Percentiles rank a stretch among this genome's conserved stretches.
Evolutionary conservation across 2,329 filamentous ascomycete species (phyloP).

Genomic region (Didymosphaeria variabile): DNA sequence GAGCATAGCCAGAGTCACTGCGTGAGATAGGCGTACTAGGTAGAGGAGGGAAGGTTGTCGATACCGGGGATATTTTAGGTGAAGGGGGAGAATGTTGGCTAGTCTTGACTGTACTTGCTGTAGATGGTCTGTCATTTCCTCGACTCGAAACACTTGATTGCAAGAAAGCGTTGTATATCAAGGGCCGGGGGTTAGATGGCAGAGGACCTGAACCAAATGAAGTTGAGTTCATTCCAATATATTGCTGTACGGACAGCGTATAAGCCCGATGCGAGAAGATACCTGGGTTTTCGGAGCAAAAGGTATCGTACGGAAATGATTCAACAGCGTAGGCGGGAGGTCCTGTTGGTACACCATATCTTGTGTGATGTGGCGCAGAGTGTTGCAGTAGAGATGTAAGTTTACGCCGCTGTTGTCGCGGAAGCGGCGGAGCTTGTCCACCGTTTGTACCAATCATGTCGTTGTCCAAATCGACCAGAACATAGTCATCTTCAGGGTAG

Average conservation of each 20-base stretch:
- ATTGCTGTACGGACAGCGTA: constrained; percentile 79
- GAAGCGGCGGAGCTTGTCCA: constrained; percentile 77
- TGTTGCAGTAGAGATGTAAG: constrained; percentile 86
- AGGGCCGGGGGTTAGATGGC: constrained; percentile 61
- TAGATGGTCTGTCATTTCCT: constrained; percentile 74
- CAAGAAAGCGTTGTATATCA: constrained; percentile 91
- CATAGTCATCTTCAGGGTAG: constrained; percentile 93
- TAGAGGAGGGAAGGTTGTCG: constrained; percentile 77
- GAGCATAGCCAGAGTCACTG: constrained; percentile 89
- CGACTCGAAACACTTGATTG: constrained; percentile 73
- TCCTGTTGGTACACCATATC: constrained; percentile 85
- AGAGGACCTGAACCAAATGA: constrained; percentile 78
- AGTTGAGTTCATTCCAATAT: constrained; percentile 88
- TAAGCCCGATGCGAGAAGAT: constrained; percentile 78
- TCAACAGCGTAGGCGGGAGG: constrained; percentile 93
- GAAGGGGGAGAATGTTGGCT: constrained; percentile 62
- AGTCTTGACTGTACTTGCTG: constrained; percentile 47
- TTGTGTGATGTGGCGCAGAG: constrained; percentile 87
- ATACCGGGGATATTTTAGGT: constrained; percentile 76
- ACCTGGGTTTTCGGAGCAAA: constrained; percentile 83
- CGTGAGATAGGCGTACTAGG: constrained; percentile 83
- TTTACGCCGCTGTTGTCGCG: constrained; percentile 89
- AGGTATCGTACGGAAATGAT: constrained; percentile 88
- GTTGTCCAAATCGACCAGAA: constrained; percentile 91
- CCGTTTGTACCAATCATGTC: constrained; percentile 88